phyloP scores from a whole-genome alignment of 495 filamentous ascomycete genomes.

The Trichoderma erinaceum region DNA sequence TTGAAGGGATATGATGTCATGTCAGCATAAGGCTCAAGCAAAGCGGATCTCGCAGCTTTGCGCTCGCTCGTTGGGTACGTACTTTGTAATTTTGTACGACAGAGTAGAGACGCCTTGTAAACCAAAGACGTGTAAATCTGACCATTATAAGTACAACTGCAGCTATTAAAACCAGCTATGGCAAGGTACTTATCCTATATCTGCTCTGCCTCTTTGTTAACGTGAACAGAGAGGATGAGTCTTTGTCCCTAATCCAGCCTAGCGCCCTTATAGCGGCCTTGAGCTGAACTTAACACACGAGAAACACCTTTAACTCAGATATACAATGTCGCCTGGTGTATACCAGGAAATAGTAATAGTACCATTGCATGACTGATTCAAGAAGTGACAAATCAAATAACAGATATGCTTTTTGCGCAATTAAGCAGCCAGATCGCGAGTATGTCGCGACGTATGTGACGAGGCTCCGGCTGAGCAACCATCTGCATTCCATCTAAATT shows the following conservation, averaged over 20 bases:
- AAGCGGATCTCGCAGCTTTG: neutral
- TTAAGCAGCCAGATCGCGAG: neutral
- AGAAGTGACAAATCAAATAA: neutral
- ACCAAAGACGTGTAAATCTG: neutral
- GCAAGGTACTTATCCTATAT: too few species aligned
- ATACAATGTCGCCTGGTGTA: too few species aligned
- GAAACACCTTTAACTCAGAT: too few species aligned
- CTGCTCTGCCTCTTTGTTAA: neutral
- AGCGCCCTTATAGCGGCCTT: neutral
- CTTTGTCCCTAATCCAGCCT: neutral
- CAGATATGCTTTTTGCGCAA: neutral
- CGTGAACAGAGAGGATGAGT: neutral
- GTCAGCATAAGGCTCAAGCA: neutral
- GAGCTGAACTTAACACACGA: neutral
- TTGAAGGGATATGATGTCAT: conserved; percentile 1
- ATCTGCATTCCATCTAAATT: neutral
- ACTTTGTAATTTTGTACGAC: neutral
- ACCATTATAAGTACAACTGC: neutral
- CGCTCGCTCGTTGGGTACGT: neutral
- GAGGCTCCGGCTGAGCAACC: neutral
- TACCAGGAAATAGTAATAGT: too few species aligned
- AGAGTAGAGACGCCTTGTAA: neutral
- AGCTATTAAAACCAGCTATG: neutral
- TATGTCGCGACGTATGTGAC: conserved; percentile 6
- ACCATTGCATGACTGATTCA: too few species aligned